Evolutionary conservation across 129 eudicot genomes (phyloP).

Genomic region (Oenanthe sinensis): DNA sequence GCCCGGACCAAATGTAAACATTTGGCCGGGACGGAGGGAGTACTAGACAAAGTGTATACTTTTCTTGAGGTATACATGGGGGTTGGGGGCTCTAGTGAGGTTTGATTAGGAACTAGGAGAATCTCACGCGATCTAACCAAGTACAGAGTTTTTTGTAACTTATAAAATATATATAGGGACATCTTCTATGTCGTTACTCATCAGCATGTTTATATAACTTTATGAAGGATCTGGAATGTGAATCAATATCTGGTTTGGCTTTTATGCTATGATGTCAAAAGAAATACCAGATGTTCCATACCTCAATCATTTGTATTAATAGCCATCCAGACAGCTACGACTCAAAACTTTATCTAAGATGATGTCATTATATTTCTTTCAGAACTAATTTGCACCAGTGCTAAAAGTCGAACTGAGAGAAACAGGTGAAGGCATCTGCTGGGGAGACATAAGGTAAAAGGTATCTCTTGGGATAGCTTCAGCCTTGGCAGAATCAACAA

Average conservation of each 20-base stretch:
- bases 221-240: neutral
- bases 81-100: neutral
- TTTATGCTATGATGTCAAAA: neutral
- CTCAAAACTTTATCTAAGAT: neutral
- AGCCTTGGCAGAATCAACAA: slow-evolving; percentile 31
- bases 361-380: neutral
- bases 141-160: no score
- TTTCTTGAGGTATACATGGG: no score
- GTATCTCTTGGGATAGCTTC: slow-evolving; percentile 44
- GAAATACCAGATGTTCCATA: neutral
- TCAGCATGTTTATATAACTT: neutral
- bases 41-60: neutral
- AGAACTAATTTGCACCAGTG: slow-evolving; percentile 29
- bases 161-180: neutral
- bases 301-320: slow-evolving; percentile 9
- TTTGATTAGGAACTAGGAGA: neutral
- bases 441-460: slow-evolving; percentile 39
- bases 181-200: no score
- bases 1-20: no score
- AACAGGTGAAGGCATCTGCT: slow-evolving; percentile 53
- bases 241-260: neutral
- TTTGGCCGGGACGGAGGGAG: no score
- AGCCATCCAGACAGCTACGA: neutral
- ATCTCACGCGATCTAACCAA: no score
- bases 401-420: slow-evolving; percentile 67